Base-by-base conservation (phyloP, 768 basidiomycete species). In the Kwoniella shandongensis region DNA sequence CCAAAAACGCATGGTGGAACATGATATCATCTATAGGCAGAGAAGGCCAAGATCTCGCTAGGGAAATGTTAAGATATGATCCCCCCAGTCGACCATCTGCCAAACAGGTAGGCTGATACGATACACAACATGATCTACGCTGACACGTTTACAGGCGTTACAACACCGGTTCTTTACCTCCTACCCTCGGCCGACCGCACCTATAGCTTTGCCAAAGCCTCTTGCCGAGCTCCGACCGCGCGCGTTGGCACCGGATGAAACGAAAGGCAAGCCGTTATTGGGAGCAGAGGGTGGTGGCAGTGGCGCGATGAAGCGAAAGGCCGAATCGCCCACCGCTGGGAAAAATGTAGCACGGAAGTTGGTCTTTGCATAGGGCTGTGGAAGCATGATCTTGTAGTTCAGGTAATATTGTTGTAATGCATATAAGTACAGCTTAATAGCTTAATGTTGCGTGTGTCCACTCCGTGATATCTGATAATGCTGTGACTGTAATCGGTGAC, bases 1-100 rank as follows among this genome's bases (percentile, higher is more conserved):
- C 89, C 1, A 88, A 87, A 76, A 82, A 86, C 12, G 86, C 86
- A 15, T 79, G 97, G 36, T 84, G 89, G 30, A 85, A 88, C 65
- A 83, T 96, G 50, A 94, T 99, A 79, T 89, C 89, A 0, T 93
- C 92, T 6, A 90, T 93, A 1, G 89, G 85, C 40, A 82, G 85
- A 6, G 91, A 93, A 58, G 85, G 90, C 0, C 79, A 96, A 36
- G 91, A 90, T 63, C 80, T 98, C 11, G 82, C 97, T 29, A 81
- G 80, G 57, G 86, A 84, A 70, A 88, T 89, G 67, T 79, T 99
- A 18, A 79, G 83, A 17, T 97, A 88, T 67, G 91, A 98, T 70
- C 96, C 96, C 3, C 80, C 84, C 30, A 85, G 83, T 65, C 85
- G 96, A 13, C 86, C 91, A 54, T 80, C 83, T 25, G 89, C 91